Base-by-base conservation (phyloP, 768 basidiomycete species). In the Tulasnella calospora region DNA sequence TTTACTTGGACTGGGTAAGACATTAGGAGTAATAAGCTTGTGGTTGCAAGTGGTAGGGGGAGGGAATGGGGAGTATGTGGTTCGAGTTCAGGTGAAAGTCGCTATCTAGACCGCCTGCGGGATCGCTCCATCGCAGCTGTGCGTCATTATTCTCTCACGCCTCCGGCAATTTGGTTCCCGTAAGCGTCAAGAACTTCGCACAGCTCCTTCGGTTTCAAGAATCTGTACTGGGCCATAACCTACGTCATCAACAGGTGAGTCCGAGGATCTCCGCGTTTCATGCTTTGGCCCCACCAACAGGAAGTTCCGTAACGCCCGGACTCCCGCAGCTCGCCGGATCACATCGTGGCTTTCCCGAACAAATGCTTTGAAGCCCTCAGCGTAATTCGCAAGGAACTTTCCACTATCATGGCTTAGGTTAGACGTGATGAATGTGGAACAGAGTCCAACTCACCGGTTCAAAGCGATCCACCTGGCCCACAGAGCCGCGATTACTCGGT, bases 391-490 rank as follows among this genome's bases (percentile, higher is more conserved):
- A 12, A 92, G 86, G 81, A 93, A 93, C 19, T 78, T 81, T 47
- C 86, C 86, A 47, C 92, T 92, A 75, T 35, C 8, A 33, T 15
- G 47, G 9, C 38, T 23, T 46, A 81, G 70, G 17, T 21, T 73
- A 74, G 12, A 41, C 46, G 71, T 72, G 57, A 44, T 38, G 51
- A 77, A 71, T 55, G 47, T 27, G 33, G 55, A 9, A 27, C 27
- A 5, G 46, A 10, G 19, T n/a, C 73, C 27, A 19, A 74, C 85
- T 73, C 72, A 90, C 91, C 89, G 84, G 81, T 92, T 87, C 41
- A 90, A 82, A 73, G 90, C 83, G 3, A 93, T 92, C 92, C 92
- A 94, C 74, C 93, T 83, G 17, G 86, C 89, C 93, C 93, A 94
- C 17, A 94, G 84, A 7, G 92, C 92, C 77, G 90, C 89, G 86